Base-by-base conservation (phyloP, 768 basidiomycete species). In the Suillus tomentosus region DNA sequence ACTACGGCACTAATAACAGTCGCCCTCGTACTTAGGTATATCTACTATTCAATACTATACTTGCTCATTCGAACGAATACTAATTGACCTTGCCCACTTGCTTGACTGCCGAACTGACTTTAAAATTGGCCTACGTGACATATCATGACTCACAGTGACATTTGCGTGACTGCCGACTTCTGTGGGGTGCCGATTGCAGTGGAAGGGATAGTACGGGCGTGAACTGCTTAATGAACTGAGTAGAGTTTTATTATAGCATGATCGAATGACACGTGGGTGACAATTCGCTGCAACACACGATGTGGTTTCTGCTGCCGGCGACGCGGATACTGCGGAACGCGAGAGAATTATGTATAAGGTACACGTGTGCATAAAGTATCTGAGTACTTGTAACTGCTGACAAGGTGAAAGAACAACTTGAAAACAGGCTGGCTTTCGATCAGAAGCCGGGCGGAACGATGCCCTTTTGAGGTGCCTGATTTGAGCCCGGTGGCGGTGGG, bases 361-460 rank as follows among this genome's bases (percentile, higher is more conserved):
- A 59, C 37, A 65, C 57, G 61, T 39, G 64, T 63, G 65, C 64
- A 62, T 50, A 22, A 57, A 59, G 55, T 47, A 42, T 62, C 40
- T 60, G 64, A 62, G 48, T 53, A 15, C 48, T 50, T 50, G 31
- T 45, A 51, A 17, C 27, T 48, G 65, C 51, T 65, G 61, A 55
- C 61, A 60, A 63, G 40, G 22, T 37, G 48, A 45, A 62, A 56
- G 47, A 31, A 37, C 34, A 47, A 55, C 24, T 31, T 42, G n/a
- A 60, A 62, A 63, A 48, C n/a, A 42, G 40, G 45, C 22, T 24
- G 37, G 47, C 45, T 65, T 22, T 63, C 10, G 48, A 19, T 83
- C 79, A 95, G 79, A 95, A 94, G 58, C 94, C 94, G 64, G 94
- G 93, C 19, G 94, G 93, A 56, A 94, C 88, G 67, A 95, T 79